Base-by-base conservation (phyloP, 768 basidiomycete genomes). In the Collybia sp. region DNA sequence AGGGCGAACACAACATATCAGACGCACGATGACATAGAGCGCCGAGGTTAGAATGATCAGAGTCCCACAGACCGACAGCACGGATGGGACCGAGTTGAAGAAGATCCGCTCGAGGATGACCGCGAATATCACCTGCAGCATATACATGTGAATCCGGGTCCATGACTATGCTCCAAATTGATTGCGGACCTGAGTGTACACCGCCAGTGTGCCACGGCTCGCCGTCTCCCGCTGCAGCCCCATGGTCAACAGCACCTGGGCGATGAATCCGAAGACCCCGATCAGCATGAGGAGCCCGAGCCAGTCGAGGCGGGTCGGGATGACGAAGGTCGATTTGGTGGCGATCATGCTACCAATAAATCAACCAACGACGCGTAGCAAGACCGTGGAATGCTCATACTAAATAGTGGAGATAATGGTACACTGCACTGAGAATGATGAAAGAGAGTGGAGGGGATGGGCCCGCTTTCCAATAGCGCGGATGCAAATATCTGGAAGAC, bases 381-480 rank as follows among this genome's bases (percentile, higher is more conserved):
- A n/a, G n/a, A n/a, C n/a, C n/a, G n/a, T n/a, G 35, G 17, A 37
- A 3, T n/a, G 35, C 35, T 37, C 35, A 4, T 18, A 37, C 35
- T 18, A 13, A 6, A 10, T 37, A n/a, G 17, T 18, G 17, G 35
- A 10, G 4, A 37, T 18, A n/a, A 37, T n/a, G 17, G 17, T 10
- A 18, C 35, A 37, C 10, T 37, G 35, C 10, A 37, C 10, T n/a
- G 35, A 37, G 35, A 37, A 37, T 4, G 3, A 37, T n/a, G 35
- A 4, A 13, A 37, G 35, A 10, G 77, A 70, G 58, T 94, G 91
- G 46, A 91, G 61, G 1, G 89, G 71, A 52, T 87, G 83, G 1
- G 89, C 89, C 4, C 83, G 73, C 47, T 76, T 82, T 0, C 91
- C 90, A 32, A 93, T 87, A 1, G 77, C 77, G 9, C 88, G 78